Evolutionary conservation across 2,329 filamentous ascomycete genomes (phyloP).

Genomic region (Xenosphaeropsis pyriputrescens): DNA sequence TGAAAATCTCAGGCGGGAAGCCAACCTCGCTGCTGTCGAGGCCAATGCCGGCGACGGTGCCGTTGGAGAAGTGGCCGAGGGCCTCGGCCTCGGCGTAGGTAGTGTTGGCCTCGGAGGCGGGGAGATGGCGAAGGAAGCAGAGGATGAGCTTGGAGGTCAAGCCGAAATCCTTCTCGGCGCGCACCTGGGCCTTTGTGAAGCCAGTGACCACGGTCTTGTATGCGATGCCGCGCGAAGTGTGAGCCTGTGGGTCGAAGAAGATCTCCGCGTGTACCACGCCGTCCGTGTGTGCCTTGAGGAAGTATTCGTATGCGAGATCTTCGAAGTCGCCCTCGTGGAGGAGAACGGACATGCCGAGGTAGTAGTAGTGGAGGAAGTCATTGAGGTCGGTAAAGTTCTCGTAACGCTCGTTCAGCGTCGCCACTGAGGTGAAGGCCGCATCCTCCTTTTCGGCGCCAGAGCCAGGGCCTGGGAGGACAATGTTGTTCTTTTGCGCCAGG

Average conservation of each 20-base stretch:
- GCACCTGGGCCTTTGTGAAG: conserved; percentile 41
- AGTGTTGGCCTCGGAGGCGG: conserved; percentile 36
- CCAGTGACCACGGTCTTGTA: conserved; percentile 51
- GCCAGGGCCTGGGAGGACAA: conserved; percentile 36
- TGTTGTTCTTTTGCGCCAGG: conserved; percentile 51
- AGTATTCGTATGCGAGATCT: conserved; percentile 58
- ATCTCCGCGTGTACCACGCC: conserved; percentile 61
- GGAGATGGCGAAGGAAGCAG: conserved; percentile 59
- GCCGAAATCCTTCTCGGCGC: conserved; percentile 46
- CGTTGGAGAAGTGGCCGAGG: conserved; percentile 30
- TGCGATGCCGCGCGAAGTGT: conserved; percentile 45
- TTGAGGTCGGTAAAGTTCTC: conserved; percentile 53
- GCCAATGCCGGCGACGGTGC: conserved; percentile 46
- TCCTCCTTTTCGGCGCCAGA: conserved; percentile 23
- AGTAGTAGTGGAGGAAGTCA: conserved; percentile 70
- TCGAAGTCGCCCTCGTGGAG: conserved; percentile 54
- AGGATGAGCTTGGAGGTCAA: conserved; percentile 53
- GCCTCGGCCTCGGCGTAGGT: conserved; percentile 27
- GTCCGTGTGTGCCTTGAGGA: conserved; percentile 45
- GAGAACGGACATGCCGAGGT: conserved; percentile 59
- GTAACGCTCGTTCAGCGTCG: conserved; percentile 48
- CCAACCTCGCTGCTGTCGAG: conserved; percentile 50
- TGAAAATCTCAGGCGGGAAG: conserved; percentile 43
- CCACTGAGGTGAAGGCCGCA: conserved; percentile 44
- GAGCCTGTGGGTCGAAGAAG: conserved; percentile 72